phyloP scores from a whole-genome alignment of 208 protist genomes.

The Phytomonas sp. region DNA sequence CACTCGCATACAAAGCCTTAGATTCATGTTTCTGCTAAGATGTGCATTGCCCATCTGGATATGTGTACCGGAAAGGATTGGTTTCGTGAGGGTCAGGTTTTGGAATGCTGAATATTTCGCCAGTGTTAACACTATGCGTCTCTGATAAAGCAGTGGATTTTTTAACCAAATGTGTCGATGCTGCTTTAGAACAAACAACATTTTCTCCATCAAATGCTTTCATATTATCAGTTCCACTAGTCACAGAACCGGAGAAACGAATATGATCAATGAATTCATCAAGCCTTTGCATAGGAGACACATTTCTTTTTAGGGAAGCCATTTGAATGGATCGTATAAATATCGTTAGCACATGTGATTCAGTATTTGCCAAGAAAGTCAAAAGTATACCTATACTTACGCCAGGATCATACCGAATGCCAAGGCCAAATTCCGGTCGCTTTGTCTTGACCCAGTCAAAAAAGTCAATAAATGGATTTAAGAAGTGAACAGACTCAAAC shows the following conservation, averaged over 20 bases:
- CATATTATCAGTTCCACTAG: not conserved
- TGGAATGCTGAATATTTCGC: not conserved
- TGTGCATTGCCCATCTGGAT: not conserved
- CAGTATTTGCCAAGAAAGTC: constrained; percentile 17
- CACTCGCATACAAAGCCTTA: not conserved
- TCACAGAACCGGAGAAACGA: not conserved
- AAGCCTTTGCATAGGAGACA: constrained; percentile 16
- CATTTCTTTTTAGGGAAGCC: constrained; percentile 13
- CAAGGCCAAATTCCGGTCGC: constrained; percentile 32
- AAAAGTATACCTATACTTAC: constrained; percentile 17
- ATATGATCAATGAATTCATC: constrained; percentile 43
- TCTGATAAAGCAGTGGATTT: not conserved
- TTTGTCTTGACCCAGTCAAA: constrained; percentile 30
- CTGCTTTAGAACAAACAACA: constrained; percentile 2
- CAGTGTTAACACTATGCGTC: not conserved
- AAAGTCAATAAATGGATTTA: constrained; percentile 39
- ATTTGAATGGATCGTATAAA: constrained; percentile 21
- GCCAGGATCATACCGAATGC: constrained; percentile 21
- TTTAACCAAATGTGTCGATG: not conserved
- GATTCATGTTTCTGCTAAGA: not conserved
- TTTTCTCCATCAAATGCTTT: not conserved
- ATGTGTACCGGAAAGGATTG: not conserved
- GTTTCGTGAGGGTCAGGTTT: not conserved
- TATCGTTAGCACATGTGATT: constrained; percentile 18
- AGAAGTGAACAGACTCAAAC: constrained; percentile 25